These are phyloP conservation scores for Hypoxylon cercidicola DNA, from an alignment of 495 filamentous ascomycete species.

Conservation along the genomic window DNA sequence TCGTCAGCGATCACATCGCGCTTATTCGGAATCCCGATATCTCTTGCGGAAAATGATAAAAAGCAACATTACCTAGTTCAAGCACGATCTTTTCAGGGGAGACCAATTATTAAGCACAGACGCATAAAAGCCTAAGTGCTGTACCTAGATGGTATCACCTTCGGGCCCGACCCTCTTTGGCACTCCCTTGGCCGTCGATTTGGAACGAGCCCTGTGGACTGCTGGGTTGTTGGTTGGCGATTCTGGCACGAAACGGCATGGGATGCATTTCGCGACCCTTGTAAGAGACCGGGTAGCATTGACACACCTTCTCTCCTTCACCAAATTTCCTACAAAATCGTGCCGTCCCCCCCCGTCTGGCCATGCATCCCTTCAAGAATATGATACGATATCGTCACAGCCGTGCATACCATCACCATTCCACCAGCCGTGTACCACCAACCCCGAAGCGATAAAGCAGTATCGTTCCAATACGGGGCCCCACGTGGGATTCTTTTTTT, in stretches of 20 bases:
- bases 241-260: slow-evolving; percentile 2
- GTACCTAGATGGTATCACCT: background rate
- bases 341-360: background rate
- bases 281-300: slow-evolving; percentile 26
- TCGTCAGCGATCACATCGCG: too few species aligned
- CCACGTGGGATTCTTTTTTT: too few species aligned
- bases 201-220: slow-evolving; percentile 1
- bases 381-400: too few species aligned
- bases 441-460: too few species aligned
- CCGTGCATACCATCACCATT: too few species aligned
- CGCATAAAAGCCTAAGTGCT: background rate
- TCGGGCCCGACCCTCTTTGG: background rate
- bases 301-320: slow-evolving; percentile 5
- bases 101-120: background rate
- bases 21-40: background rate
- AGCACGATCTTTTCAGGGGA: slow-evolving; percentile 5
- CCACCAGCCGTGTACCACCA: too few species aligned
- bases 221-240: slow-evolving; percentile 1
- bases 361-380: background rate
- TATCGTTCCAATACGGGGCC: too few species aligned
- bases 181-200: background rate
- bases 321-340: background rate
- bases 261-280: slow-evolving; percentile 19
- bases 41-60: slow-evolving; percentile 5
- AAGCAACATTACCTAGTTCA: slow-evolving; percentile 11